Evolutionary conservation across 768 basidiomycete genomes (phyloP).

Genomic region (Royoungia palumana): DNA sequence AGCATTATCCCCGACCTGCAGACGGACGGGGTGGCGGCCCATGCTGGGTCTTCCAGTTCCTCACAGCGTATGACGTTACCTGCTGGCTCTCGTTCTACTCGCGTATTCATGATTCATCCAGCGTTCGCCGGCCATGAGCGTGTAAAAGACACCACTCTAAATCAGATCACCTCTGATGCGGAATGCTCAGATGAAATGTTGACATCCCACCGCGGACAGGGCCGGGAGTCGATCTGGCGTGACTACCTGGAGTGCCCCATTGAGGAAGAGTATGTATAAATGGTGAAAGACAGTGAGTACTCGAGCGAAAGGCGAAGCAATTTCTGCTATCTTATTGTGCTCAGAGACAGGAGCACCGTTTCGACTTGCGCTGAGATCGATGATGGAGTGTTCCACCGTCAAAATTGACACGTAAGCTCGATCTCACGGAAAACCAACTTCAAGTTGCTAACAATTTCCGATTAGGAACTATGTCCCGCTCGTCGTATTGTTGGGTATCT

Average conservation of each 20-base stretch:
- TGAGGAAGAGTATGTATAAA: slow-evolving; percentile 90
- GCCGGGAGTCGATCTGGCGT: slow-evolving; percentile 89
- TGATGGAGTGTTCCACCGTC: slow-evolving; percentile 82
- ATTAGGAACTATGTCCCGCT: slow-evolving; percentile 54
- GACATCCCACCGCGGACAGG: slow-evolving; percentile 89
- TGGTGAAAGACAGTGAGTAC: slow-evolving; percentile 89
- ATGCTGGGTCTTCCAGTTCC: slow-evolving; percentile 2
- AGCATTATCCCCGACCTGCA: slow-evolving; percentile 4
- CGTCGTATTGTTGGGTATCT: slow-evolving; percentile 53
- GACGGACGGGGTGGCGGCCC: slow-evolving; percentile 1
- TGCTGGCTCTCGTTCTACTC: slow-evolving; percentile 19
- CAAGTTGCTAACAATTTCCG: not conserved
- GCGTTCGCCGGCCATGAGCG: slow-evolving; percentile 14
- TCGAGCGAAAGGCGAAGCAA: not conserved
- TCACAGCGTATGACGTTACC: slow-evolving; percentile 19
- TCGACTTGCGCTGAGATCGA: slow-evolving; percentile 86
- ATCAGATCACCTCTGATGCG: not conserved
- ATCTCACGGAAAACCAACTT: not conserved
- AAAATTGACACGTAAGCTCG: slow-evolving; percentile 60
- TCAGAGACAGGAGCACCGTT: slow-evolving; percentile 93
- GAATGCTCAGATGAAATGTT: slow-evolving; percentile 55
- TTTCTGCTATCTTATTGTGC: not conserved
- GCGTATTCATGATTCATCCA: slow-evolving; percentile 24
- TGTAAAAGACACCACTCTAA: slow-evolving; percentile 14
- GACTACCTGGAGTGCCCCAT: slow-evolving; percentile 87